A percentile compares a stretch with the other conserved stretches of the same genome.
Conservation (phyloP, 2,329 filamentous ascomycete genomes). For the Colletotrichum orchidophilum region DNA sequence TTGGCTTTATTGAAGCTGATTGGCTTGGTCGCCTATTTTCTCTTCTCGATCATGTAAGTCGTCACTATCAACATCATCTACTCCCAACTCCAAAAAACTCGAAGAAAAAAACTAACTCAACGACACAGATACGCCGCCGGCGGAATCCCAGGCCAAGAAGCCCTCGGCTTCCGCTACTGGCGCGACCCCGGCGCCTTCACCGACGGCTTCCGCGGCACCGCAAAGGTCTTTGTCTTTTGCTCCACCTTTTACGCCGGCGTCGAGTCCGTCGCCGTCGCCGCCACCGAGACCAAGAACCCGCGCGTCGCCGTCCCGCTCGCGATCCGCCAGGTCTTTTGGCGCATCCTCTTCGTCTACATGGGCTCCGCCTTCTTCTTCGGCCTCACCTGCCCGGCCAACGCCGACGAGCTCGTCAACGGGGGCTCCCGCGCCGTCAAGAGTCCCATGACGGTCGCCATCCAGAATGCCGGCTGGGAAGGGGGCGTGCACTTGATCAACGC, state of each 20-base stretch:
- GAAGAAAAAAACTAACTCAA: too few relatives aligned
- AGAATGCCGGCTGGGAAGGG: conserved; percentile 77
- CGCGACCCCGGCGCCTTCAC: conserved; percentile 74
- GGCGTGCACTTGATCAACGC: conserved; percentile 82
- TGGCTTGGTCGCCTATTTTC: conserved; percentile 75
- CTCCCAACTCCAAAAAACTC: too few relatives aligned
- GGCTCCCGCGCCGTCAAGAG: conserved; percentile 72
- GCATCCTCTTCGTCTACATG: conserved; percentile 72
- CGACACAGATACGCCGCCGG: conserved; percentile 67
- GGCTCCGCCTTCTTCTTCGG: conserved; percentile 80
- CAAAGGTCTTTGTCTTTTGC: conserved; percentile 74
- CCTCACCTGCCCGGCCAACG: conserved; percentile 76
- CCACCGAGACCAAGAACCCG: conserved; percentile 69
- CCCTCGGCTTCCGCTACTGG: conserved; percentile 78
- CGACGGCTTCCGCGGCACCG: conserved; percentile 73
- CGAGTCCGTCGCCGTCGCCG: conserved; percentile 69
- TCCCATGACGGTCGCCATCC: conserved; percentile 78
- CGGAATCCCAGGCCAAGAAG: conserved; percentile 66
- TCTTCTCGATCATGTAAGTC: conserved; percentile 73
- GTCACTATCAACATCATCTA: conserved; percentile 25
- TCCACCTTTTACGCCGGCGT: conserved; percentile 78
- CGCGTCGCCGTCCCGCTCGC: conserved; percentile 64
- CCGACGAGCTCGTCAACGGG: conserved; percentile 69
- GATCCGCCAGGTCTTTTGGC: conserved; percentile 69
- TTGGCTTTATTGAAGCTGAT: conserved; percentile 77